Evolutionary conservation across 129 eudicot genomes (phyloP).

Genomic region (Centaurea solstitialis): DNA sequence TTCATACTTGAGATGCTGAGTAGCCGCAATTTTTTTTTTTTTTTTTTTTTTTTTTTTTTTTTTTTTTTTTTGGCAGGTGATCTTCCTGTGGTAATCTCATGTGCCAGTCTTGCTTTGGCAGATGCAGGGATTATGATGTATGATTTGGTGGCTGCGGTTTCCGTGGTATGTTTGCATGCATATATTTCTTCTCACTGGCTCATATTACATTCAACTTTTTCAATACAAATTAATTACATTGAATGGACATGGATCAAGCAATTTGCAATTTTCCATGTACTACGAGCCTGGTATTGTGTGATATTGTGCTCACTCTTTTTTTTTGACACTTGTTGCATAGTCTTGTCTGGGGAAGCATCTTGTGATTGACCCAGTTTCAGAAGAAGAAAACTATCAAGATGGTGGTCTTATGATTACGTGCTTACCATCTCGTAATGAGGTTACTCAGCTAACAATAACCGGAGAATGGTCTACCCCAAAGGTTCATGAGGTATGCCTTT

Average conservation of each 20-base stretch:
- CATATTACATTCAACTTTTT: neutral
- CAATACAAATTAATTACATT: neutral
- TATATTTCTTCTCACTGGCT: neutral
- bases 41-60: slow-evolving; percentile 11
- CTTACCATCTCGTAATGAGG: slow-evolving; percentile 89
- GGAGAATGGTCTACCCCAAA: slow-evolving; percentile 95
- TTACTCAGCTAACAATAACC: slow-evolving; percentile 77
- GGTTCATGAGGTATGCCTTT: slow-evolving; percentile 70
- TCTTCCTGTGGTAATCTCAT: slow-evolving; percentile 89
- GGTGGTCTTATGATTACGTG: slow-evolving; percentile 78
- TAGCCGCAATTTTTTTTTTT: neutral
- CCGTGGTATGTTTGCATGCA: slow-evolving; percentile 63
- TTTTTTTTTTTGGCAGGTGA: slow-evolving; percentile 59
- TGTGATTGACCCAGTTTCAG: slow-evolving; percentile 85
- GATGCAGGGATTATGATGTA: slow-evolving; percentile 98
- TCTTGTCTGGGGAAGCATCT: slow-evolving; percentile 76
- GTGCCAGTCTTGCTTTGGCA: slow-evolving; percentile 97
- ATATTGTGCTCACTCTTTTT: neutral
- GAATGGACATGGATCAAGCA: neutral
- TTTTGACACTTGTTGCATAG: slow-evolving; percentile 27
- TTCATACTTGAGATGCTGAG: slow-evolving; percentile 4
- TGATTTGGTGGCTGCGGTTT: slow-evolving; percentile 86
- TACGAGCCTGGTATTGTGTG: neutral
- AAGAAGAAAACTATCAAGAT: slow-evolving; percentile 89
- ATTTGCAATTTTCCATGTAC: neutral